A percentile compares a stretch with the other conserved stretches of the same genome.
These are phyloP conservation scores for Atalantia buxifolia DNA, from an alignment of 345 rosid genomes.

Conservation along the genomic window DNA sequence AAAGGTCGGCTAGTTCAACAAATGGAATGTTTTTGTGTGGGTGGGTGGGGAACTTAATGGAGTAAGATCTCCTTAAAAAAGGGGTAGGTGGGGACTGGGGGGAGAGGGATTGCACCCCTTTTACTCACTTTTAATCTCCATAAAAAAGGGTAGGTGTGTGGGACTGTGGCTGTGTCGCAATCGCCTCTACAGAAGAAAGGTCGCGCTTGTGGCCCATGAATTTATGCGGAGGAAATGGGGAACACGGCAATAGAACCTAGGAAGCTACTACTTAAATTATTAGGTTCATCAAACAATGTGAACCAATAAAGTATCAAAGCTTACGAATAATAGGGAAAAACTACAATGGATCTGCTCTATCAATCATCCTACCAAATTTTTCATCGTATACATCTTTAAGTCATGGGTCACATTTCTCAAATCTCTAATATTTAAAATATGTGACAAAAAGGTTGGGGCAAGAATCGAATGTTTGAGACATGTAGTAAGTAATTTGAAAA, in stretches of 20 bases:
- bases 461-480: no score
- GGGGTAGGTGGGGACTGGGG: conserved; percentile 1
- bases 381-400: no score
- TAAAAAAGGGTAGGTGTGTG: not conserved
- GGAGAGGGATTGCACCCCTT: conserved; percentile 15
- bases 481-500: no score
- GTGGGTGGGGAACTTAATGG: not conserved
- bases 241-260: conserved; percentile 28
- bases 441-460: no score
- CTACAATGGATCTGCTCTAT: no score
- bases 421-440: no score
- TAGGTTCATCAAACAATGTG: not conserved
- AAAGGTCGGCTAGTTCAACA: conserved; percentile 8
- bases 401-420: no score
- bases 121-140: conserved; percentile 28
- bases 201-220: conserved; percentile 29
- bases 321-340: not conserved
- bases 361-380: no score
- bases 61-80: not conserved
- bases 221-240: conserved; percentile 52
- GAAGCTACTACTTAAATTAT: not conserved
- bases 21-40: conserved; percentile 22
- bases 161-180: not conserved
- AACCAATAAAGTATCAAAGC: not conserved
- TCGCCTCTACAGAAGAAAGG: not conserved